A percentile compares a stretch with the other conserved stretches of the same genome.
Evolutionary conservation across 1,284 basidiomycete species (phyloP).

Genomic region (Singerocomus inundabilis): DNA sequence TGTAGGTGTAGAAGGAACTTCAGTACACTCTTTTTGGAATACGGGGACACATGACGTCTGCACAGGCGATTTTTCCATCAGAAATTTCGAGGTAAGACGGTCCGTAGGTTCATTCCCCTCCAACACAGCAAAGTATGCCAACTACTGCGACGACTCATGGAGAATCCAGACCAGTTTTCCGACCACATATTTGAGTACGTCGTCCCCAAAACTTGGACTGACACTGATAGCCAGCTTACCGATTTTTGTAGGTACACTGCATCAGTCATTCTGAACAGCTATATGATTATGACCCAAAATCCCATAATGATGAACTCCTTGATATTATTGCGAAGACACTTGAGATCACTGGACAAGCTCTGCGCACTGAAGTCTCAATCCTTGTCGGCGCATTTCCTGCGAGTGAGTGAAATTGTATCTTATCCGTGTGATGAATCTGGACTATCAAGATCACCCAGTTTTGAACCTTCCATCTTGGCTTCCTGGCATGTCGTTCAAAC

Average conservation of each 20-base stretch:
- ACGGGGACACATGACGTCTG: constrained; percentile 41
- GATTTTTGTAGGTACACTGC: constrained; percentile 20
- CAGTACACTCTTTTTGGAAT: constrained; percentile 35
- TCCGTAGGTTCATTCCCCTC: constrained; percentile 26
- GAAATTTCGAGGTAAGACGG: neutral
- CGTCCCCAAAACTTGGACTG: neutral
- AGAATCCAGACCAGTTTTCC: constrained; percentile 27
- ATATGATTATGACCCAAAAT: constrained; percentile 26
- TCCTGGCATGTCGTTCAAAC: constrained; percentile 4
- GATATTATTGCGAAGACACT: constrained; percentile 8
- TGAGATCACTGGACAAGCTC: constrained; percentile 7
- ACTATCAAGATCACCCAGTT: constrained; percentile 12
- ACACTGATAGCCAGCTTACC: neutral
- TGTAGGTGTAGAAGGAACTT: constrained; percentile 42
- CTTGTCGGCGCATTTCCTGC: constrained; percentile 23
- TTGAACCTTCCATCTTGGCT: constrained; percentile 11
- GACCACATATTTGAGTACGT: constrained; percentile 30
- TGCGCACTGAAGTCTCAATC: constrained; percentile 25
- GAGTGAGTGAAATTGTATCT: constrained; percentile 9
- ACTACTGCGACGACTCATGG: constrained; percentile 35
- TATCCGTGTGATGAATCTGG: neutral
- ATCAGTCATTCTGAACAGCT: constrained; percentile 27
- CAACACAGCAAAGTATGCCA: constrained; percentile 34
- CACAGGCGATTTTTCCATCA: constrained; percentile 2
- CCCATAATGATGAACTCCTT: constrained; percentile 16